These are phyloP conservation scores for Mucor circinelloides DNA, from an alignment of 371 early-diverging fungal genomes.

Conservation along the genomic window DNA sequence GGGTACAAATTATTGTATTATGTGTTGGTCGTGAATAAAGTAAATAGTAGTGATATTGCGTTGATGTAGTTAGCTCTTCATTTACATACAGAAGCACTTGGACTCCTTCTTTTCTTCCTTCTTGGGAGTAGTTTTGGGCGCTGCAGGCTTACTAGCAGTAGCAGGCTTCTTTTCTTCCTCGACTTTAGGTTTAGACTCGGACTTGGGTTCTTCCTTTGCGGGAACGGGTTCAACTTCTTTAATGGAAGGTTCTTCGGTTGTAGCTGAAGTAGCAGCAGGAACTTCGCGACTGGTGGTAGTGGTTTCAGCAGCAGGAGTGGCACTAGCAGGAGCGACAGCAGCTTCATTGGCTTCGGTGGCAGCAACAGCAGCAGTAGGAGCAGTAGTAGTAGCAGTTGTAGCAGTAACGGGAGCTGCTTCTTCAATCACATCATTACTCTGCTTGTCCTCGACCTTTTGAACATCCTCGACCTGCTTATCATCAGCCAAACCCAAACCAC, in stretches of 20 bases:
- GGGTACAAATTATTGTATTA: background rate
- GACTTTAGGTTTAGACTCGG: slow-evolving; percentile 8
- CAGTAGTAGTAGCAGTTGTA: background rate
- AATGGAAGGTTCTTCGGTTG: slow-evolving; percentile 29
- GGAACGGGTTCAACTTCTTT: background rate
- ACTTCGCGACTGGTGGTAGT: background rate
- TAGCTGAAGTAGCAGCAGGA: slow-evolving; percentile 48
- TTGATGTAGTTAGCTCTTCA: background rate
- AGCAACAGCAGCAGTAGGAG: background rate
- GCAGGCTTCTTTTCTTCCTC: background rate
- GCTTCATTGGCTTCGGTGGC: background rate
- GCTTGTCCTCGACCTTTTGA: background rate
- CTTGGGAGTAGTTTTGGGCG: background rate
- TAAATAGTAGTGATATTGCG: background rate
- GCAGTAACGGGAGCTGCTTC: background rate
- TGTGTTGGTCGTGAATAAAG: background rate
- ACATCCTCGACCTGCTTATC: background rate
- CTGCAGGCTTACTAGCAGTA: background rate
- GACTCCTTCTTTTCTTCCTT: slow-evolving; percentile 19
- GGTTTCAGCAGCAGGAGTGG: slow-evolving; percentile 24
- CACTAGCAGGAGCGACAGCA: background rate
- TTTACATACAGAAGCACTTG: slow-evolving; percentile 32
- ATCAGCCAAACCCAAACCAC: background rate
- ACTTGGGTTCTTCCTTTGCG: slow-evolving; percentile 5
- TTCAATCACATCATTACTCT: background rate